phyloP scores from a whole-genome alignment of 2,329 filamentous ascomycete genomes.

The Colletotrichum cordylinicola region DNA sequence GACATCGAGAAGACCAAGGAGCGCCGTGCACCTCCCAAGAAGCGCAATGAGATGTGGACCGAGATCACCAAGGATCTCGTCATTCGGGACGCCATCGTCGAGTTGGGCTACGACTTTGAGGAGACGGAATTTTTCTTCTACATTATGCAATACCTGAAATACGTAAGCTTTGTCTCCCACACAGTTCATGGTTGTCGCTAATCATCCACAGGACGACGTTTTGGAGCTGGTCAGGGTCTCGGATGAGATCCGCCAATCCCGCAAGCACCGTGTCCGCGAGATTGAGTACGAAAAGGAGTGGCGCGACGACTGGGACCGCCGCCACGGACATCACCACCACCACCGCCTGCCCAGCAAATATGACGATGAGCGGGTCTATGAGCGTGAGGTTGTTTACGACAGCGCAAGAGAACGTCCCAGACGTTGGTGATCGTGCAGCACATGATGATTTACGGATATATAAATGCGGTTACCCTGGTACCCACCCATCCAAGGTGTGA shows the following conservation, averaged over 20 bases:
- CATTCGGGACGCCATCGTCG: constrained; percentile 83
- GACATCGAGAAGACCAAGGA: constrained; percentile 64
- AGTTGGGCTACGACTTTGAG: constrained; percentile 85
- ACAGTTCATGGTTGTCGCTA: constrained; percentile 28
- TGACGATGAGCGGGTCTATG: constrained; percentile 70
- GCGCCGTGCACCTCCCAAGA: constrained; percentile 45
- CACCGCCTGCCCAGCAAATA: constrained; percentile 38
- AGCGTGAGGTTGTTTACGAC: constrained; percentile 73
- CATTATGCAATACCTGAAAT: constrained; percentile 86
- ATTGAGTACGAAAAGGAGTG: constrained; percentile 65
- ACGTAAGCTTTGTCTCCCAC: constrained; percentile 66
- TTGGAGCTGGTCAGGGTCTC: constrained; percentile 82
- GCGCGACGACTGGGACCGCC: constrained; percentile 55
- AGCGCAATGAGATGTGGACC: constrained; percentile 82
- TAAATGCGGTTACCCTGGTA: not conserved
- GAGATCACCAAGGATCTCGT: constrained; percentile 96
- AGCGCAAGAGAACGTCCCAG: constrained; percentile 25
- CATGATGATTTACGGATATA: not conserved
- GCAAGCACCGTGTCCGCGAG: constrained; percentile 58
- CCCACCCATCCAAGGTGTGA: not conserved
- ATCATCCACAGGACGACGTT: constrained; percentile 76
- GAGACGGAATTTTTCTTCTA: constrained; percentile 92
- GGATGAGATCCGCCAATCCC: constrained; percentile 76
- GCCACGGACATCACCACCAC: constrained; percentile 36
- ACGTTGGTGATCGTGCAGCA: constrained; percentile 8